These are phyloP conservation scores for Populus simonii DNA, from an alignment of 345 rosid species.

Conservation along the genomic window DNA sequence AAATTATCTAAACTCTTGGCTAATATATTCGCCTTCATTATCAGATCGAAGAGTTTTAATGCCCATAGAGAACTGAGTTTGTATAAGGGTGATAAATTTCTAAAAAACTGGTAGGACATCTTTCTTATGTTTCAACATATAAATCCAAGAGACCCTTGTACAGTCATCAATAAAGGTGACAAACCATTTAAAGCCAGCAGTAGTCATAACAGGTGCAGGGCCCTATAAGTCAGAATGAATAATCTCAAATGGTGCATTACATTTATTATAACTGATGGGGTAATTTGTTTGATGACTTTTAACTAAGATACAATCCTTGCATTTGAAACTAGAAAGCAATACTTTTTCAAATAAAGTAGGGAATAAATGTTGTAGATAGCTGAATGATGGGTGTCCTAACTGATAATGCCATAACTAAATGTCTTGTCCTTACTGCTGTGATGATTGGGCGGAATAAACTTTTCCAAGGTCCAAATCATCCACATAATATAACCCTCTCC, in stretches of 20 bases:
- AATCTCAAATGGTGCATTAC: no score
- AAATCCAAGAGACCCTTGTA: constrained; percentile 4
- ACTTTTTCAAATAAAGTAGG: no score
- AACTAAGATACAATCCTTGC: background rate
- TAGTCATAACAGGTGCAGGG: background rate
- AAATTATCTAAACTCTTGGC: background rate
- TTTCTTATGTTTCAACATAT: background rate
- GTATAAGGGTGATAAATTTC: background rate
- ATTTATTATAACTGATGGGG: no score
- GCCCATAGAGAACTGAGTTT: background rate
- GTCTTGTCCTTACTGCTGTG: background rate
- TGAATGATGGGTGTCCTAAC: background rate
- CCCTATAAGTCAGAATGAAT: no score
- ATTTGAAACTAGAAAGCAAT: no score
- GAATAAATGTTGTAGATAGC: no score
- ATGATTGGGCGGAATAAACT: background rate
- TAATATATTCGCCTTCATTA: background rate
- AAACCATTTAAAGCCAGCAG: background rate
- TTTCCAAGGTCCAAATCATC: background rate
- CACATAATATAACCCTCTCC: background rate
- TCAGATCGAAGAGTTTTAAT: background rate
- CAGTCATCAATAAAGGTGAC: background rate
- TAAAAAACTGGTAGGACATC: background rate
- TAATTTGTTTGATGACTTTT: no score
- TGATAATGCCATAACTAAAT: background rate